Evolutionary conservation across 352 stramenopile species (phyloP), one percentile per base, ranked within the genome.

Genomic region (Pythium myriotylum): DNA sequence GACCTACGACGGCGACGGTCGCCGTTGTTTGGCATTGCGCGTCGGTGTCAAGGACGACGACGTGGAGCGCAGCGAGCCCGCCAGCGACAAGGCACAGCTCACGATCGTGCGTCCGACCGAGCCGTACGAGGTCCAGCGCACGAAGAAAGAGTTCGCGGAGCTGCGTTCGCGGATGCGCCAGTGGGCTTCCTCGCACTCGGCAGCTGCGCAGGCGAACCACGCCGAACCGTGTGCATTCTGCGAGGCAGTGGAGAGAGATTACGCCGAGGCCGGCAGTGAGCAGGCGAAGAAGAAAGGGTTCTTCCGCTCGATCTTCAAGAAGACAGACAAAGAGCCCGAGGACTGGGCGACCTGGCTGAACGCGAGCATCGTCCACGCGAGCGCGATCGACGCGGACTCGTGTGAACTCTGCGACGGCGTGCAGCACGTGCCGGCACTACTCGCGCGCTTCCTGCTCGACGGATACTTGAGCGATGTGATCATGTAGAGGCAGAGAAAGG

Each of bases 1-100:
- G 42, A 39, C 35, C 14, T 20, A 33, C 19, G 57, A 58, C 22
- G 56, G 57, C 47, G 57, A 65, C 57, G 57, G 47, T 2, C 52
- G 51, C 32, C 40, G 33, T 27, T 65, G 57, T 39, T 57, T 58
- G 24, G 57, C 57, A 47, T 12, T 65, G 27, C 46, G 46, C 37
- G 57, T 65, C 8, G 27, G 16, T 5, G 56, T 64, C 45, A 57
- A 56, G n/a, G 56, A 64, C 56, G 23, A 49, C 56, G 46, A 64
- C 24, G 43, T 55, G 19, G 12, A 2, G 12, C 6, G 19, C 6
- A n/a, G 7, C 50, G 9, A 29, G 5, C 5, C 5, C 37, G 20
- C 35, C 13, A 19, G 13, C 8, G 48, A 20, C 42, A 24, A 23
- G 3, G 29, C 48, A 29, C 27, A 22, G 19, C 48, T 54, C 17